These are phyloP conservation scores for Solanum neorickii DNA, from an alignment of 257 asterid species.

Conservation along the genomic window DNA sequence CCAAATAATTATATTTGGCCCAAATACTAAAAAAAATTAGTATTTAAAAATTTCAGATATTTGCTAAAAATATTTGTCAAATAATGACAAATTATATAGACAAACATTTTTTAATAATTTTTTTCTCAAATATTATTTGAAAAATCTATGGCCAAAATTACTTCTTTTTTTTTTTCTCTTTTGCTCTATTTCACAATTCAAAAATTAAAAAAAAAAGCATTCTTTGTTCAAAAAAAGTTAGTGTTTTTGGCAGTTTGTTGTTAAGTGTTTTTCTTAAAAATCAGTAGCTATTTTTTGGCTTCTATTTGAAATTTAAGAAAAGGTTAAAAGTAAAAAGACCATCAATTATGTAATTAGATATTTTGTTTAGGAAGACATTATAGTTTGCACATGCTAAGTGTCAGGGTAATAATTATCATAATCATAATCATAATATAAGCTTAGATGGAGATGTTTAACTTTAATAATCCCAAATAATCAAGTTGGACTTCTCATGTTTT, in stretches of 20 bases:
- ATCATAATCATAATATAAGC: not conserved
- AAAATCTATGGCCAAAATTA: not conserved
- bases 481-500: not conserved
- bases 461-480: not conserved
- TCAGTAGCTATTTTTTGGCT: not conserved
- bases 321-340: not conserved
- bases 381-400: not conserved
- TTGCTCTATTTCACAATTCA: not conserved
- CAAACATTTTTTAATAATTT: no score
- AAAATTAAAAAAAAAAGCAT: not conserved
- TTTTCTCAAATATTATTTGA: no score
- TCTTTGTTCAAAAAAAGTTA: not conserved
- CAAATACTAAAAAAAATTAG: no score
- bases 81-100: no score
- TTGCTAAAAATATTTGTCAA: no score
- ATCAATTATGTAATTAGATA: not conserved
- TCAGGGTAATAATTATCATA: not conserved
- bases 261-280: not conserved
- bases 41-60: no score
- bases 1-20: no score
- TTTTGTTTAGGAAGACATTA: not conserved
- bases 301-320: not conserved
- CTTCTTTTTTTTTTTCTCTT: not conserved
- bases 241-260: not conserved
- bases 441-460: conserved; percentile 10